These are phyloP conservation scores for Penicillium sp. DNA, from an alignment of 2,329 filamentous ascomycete species.

Conservation along the genomic window DNA sequence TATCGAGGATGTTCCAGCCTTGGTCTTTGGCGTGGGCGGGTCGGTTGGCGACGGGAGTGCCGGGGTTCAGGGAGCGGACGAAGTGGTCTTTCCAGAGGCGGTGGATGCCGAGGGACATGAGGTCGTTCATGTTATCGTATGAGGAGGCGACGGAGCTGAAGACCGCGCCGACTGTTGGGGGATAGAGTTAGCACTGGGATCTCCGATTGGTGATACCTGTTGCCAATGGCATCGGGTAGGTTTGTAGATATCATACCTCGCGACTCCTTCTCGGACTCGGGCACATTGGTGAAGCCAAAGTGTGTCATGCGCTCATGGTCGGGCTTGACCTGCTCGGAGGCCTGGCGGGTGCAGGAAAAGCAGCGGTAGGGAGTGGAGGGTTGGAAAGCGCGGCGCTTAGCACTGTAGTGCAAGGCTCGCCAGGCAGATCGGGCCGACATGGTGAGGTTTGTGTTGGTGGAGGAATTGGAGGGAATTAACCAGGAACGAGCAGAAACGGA, in stretches of 20 bases:
- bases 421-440: constrained; percentile 46
- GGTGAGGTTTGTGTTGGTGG: constrained; percentile 17
- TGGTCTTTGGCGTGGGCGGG: constrained; percentile 41
- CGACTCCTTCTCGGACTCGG: constrained; percentile 77
- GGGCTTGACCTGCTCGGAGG: constrained; percentile 47
- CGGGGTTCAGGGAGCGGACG: constrained; percentile 87
- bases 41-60: constrained; percentile 56
- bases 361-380: constrained; percentile 51
- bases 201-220: not conserved
- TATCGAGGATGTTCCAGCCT: constrained; percentile 83
- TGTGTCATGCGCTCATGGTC: constrained; percentile 72
- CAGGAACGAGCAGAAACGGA: constrained; percentile 12
- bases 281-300: constrained; percentile 87
- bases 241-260: constrained; percentile 54
- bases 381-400: constrained; percentile 38
- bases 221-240: not conserved
- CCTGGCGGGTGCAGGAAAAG: constrained; percentile 57
- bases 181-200: not conserved
- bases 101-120: constrained; percentile 98
- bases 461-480: constrained; percentile 10
- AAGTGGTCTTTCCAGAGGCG: constrained; percentile 98
- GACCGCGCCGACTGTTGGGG: constrained; percentile 74
- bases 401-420: constrained; percentile 44
- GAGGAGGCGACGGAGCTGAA: constrained; percentile 94
- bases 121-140: constrained; percentile 98